These are phyloP conservation scores for Spergularia azorica DNA, from an alignment of 179 eudicot genomes.

Conservation along the genomic window DNA sequence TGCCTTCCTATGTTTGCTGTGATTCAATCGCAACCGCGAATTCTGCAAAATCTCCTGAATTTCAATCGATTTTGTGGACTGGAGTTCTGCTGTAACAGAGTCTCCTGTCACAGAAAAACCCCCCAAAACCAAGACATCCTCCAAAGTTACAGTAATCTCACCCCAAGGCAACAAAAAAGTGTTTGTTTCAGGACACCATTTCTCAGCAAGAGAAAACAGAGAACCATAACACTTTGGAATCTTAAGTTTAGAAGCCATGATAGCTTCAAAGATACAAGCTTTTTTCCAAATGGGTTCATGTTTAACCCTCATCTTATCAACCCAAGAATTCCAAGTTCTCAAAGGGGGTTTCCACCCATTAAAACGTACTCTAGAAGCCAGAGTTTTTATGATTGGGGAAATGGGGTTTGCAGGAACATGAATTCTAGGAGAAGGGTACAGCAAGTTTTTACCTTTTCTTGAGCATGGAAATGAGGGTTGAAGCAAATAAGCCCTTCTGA, in stretches of 20 bases:
- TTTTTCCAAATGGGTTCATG: conserved; percentile 35
- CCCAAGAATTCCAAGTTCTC: conserved; percentile 36
- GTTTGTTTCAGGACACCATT: conserved; percentile 43
- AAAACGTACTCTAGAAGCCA: conserved; percentile 26
- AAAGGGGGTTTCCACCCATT: conserved; percentile 30
- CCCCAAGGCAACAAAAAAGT: conserved; percentile 55
- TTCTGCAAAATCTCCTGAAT: conserved; percentile 24
- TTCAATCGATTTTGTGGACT: conserved; percentile 10
- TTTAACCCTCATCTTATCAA: conserved; percentile 17
- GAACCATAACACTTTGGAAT: conserved; percentile 14
- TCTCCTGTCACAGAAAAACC: conserved; percentile 42
- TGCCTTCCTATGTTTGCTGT: not conserved
- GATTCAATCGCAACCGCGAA: not conserved
- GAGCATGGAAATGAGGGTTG: conserved; percentile 26
- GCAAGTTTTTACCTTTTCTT: not conserved
- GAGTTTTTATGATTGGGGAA: not conserved
- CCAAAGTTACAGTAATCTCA: conserved; percentile 46
- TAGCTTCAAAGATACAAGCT: conserved; percentile 37
- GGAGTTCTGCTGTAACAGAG: conserved; percentile 4
- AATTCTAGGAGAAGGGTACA: not conserved
- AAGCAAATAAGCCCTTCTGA: conserved; percentile 26
- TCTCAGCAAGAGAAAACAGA: conserved; percentile 32
- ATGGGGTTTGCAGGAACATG: conserved; percentile 9
- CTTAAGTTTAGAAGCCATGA: conserved; percentile 32
- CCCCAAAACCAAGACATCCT: conserved; percentile 47